phyloP scores from a whole-genome alignment of 176 grass and related monocot genomes.

The Alloteropsis semialata region DNA sequence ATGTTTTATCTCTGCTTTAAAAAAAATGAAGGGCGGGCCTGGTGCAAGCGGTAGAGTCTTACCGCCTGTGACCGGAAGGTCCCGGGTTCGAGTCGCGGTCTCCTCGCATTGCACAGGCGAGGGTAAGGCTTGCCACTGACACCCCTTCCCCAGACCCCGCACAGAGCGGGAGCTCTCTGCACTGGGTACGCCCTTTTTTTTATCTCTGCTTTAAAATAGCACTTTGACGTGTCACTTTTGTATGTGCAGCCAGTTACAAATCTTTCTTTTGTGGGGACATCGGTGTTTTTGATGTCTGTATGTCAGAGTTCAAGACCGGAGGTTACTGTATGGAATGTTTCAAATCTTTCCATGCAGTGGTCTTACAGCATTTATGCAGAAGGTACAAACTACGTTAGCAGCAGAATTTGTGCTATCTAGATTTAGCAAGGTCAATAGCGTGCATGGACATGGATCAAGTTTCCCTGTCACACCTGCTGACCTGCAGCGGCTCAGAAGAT shows the following conservation, averaged over 20 bases:
- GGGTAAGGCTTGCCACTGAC: too few relatives aligned
- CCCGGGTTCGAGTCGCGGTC: too few relatives aligned
- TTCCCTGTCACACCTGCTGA: neutral
- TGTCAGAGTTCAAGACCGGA: constrained; percentile 69
- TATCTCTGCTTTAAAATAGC: neutral
- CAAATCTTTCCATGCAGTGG: constrained; percentile 77
- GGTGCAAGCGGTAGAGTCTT: too few relatives aligned
- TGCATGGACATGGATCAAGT: neutral
- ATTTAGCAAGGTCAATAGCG: neutral
- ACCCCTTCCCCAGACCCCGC: too few relatives aligned
- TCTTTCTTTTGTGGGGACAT: constrained; percentile 73
- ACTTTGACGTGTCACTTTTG: neutral
- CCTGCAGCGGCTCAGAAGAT: neutral
- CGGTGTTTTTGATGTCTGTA: constrained; percentile 65
- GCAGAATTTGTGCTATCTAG: neutral
- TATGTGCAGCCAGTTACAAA: constrained; percentile 69
- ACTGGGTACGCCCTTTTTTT: too few relatives aligned
- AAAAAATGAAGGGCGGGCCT: too few relatives aligned
- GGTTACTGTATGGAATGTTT: constrained; percentile 76
- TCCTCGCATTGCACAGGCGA: too few relatives aligned
- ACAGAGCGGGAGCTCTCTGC: too few relatives aligned
- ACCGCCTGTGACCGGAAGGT: too few relatives aligned
- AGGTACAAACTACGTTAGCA: constrained; percentile 44
- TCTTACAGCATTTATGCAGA: constrained; percentile 80
- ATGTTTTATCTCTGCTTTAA: too few relatives aligned